A percentile compares a stretch with the other conserved stretches of the same genome.
phyloP scores from a whole-genome alignment of 306 rosid species.

The Cicer arietinum region DNA sequence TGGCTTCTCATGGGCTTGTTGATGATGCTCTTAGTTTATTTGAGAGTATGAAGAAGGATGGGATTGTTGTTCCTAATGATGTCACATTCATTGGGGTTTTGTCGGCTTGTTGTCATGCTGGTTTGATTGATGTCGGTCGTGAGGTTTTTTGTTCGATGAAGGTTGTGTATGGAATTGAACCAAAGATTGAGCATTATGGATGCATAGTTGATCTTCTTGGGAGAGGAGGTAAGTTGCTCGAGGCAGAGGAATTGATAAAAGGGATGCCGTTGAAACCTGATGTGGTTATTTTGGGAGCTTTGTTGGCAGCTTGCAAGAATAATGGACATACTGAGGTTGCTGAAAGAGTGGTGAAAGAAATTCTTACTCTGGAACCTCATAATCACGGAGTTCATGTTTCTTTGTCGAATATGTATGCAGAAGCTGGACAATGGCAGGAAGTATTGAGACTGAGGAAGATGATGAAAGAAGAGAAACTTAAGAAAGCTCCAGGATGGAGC shows the following conservation, averaged over 20 bases:
- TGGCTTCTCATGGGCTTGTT: conserved; percentile 52
- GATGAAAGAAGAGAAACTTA: conserved; percentile 57
- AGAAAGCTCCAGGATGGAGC: conserved; percentile 61
- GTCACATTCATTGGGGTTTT: conserved; percentile 55
- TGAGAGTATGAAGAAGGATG: conserved; percentile 44
- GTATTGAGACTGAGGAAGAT: conserved; percentile 54
- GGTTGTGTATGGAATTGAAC: conserved; percentile 50
- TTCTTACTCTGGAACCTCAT: conserved; percentile 54
- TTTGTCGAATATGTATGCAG: conserved; percentile 63
- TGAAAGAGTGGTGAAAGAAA: conserved; percentile 51
- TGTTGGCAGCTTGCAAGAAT: conserved; percentile 55
- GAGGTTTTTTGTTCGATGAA: conserved; percentile 49
- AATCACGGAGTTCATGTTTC: conserved; percentile 56
- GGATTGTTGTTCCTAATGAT: conserved; percentile 49
- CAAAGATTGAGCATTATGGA: conserved; percentile 59
- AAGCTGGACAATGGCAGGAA: conserved; percentile 59
- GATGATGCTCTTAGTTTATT: conserved; percentile 51
- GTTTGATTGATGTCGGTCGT: conserved; percentile 52
- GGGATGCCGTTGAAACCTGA: conserved; percentile 58
- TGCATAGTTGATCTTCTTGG: conserved; percentile 64
- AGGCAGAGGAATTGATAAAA: conserved; percentile 51
- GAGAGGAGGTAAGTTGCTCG: conserved; percentile 49
- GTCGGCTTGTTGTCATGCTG: conserved; percentile 61
- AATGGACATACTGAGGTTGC: conserved; percentile 55
- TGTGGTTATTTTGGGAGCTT: conserved; percentile 56